phyloP scores from a whole-genome alignment of 2,329 filamentous ascomycete genomes.

The Hypoxylon sp. region DNA sequence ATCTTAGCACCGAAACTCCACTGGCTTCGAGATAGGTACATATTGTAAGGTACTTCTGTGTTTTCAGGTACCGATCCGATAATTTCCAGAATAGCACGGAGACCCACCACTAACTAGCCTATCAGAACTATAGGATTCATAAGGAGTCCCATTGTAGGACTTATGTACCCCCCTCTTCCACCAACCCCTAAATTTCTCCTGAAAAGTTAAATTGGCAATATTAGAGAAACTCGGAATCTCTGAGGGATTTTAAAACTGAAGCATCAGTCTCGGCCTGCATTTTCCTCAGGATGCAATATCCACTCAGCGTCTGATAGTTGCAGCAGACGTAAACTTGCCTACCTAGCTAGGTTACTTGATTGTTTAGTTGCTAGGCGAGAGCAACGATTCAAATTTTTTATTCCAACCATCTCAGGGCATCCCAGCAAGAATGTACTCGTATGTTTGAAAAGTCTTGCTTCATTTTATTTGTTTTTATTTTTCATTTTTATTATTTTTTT shows the following conservation, averaged over 20 bases:
- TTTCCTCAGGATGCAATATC: slow-evolving; percentile 25
- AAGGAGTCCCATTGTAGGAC: slow-evolving; percentile 25
- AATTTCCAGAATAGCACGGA: slow-evolving; percentile 34
- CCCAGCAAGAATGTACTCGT: neutral
- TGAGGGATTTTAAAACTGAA: slow-evolving; percentile 43
- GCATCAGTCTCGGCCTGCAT: slow-evolving; percentile 27
- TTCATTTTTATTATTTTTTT: slow-evolving; percentile 4
- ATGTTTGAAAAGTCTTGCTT: neutral
- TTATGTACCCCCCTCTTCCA: slow-evolving; percentile 17
- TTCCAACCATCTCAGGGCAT: slow-evolving; percentile 4
- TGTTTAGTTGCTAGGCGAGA: slow-evolving; percentile 5
- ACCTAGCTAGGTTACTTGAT: slow-evolving; percentile 21
- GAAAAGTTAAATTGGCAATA: slow-evolving; percentile 39
- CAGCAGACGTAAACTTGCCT: slow-evolving; percentile 21
- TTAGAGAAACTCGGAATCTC: slow-evolving; percentile 32
- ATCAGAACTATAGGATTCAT: slow-evolving; percentile 36
- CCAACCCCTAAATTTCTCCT: slow-evolving; percentile 25
- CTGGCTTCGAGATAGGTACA: neutral
- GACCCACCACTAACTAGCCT: slow-evolving; percentile 23
- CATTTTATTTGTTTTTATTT: neutral
- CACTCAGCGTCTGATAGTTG: slow-evolving; percentile 31
- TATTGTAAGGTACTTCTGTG: neutral
- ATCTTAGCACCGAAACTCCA: neutral
- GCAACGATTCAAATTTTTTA: slow-evolving; percentile 26
- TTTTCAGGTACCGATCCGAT: slow-evolving; percentile 34